Evolutionary conservation across 225 moss, liverwort and hornwort species (phyloP).

Genomic region (Bryoerythrophyllum caledonicum): DNA sequence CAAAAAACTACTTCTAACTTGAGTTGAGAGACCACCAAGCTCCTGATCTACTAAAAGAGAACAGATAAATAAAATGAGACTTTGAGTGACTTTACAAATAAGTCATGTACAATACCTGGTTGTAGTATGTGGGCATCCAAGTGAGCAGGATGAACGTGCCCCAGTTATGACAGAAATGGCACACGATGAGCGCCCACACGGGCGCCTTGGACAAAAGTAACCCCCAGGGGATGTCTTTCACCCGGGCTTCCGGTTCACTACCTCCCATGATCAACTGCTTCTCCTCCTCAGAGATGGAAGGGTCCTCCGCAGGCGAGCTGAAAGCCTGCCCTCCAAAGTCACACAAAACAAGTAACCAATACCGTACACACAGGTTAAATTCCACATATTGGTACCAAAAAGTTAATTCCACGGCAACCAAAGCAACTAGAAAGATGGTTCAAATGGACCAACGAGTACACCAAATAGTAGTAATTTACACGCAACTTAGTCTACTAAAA

Average conservation of each 20-base stretch:
- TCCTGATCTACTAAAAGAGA: no score
- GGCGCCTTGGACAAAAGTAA: conserved; percentile 86
- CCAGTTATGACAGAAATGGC: conserved; percentile 99
- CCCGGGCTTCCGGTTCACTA: conserved; percentile 63
- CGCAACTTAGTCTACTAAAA: no score
- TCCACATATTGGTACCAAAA: no score
- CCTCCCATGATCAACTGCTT: conserved; percentile 64
- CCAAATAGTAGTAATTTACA: no score
- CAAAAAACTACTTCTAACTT: no score
- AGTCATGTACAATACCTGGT: conserved; percentile 57
- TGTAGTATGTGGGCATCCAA: conserved; percentile 99
- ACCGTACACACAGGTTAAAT: not conserved
- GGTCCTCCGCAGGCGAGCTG: conserved; percentile 85
- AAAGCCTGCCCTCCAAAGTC: conserved; percentile 53
- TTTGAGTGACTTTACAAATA: no score
- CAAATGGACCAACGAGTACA: no score
- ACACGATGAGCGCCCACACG: conserved; percentile 92
- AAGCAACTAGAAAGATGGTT: no score
- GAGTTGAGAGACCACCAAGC: no score
- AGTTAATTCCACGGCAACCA: no score
- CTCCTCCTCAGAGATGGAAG: conserved; percentile 64
- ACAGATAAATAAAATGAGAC: no score
- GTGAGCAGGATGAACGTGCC: conserved; percentile 97
- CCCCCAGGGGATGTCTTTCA: conserved; percentile 80
- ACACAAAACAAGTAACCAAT: conserved; percentile 6